Conservation (phyloP, 2,329 filamentous ascomycete species). For the Xylariomycetidae sp. region DNA sequence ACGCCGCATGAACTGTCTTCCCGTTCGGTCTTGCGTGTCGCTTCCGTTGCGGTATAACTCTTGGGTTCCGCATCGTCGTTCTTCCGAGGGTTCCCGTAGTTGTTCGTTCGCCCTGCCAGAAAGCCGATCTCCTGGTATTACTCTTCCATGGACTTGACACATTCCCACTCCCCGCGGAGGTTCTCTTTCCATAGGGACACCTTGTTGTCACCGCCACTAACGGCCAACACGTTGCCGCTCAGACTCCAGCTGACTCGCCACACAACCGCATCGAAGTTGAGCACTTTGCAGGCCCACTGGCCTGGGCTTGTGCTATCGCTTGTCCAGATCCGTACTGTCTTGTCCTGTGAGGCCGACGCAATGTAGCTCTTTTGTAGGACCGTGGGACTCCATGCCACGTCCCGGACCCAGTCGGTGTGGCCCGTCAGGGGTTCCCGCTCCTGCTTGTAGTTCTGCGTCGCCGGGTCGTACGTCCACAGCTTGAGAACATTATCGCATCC, state of each 20-base stretch:
- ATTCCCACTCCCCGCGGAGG: conserved; percentile 92
- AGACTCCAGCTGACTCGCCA: conserved; percentile 98
- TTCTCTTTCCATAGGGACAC: conserved; percentile 99
- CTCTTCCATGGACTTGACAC: conserved; percentile 93
- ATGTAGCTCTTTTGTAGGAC: conserved; percentile 96
- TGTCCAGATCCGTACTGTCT: conserved; percentile 97
- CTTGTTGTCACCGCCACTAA: conserved; percentile 92
- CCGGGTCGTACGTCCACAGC: conserved; percentile 77
- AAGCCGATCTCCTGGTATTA: conserved; percentile 31
- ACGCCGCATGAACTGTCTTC: too few relatives aligned
- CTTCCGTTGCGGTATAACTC: too few relatives aligned
- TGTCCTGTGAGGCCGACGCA: conserved; percentile 90
- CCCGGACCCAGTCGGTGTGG: conserved; percentile 93
- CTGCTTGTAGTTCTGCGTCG: conserved; percentile 55
- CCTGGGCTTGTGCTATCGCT: conserved; percentile 58
- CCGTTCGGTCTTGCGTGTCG: too few relatives aligned
- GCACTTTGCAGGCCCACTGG: conserved; percentile 78
- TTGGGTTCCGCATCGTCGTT: too few relatives aligned
- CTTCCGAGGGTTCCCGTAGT: too few relatives aligned
- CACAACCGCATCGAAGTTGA: conserved; percentile 81
- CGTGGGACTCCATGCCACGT: conserved; percentile 95
- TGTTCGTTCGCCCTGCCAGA: too few relatives aligned
- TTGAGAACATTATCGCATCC: conserved; percentile 91
- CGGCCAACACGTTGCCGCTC: conserved; percentile 91
- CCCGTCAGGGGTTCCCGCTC: conserved; percentile 64